Base-by-base conservation (phyloP, 495 filamentous ascomycete genomes). In the Penicillium turbatum region DNA sequence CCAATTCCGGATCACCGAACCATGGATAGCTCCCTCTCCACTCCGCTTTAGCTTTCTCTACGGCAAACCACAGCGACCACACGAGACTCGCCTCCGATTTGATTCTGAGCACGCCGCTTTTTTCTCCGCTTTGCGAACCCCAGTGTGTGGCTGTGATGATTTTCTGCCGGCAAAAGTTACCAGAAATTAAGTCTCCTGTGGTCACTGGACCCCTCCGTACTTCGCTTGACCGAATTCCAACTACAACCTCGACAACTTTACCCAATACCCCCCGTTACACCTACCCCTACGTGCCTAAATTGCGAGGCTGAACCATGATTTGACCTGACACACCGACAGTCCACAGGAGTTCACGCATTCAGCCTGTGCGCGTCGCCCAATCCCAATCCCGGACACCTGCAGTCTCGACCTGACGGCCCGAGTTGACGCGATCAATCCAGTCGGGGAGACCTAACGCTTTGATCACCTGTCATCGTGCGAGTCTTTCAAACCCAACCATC, bases 321-420 rank as follows among this genome's bases (percentile, higher is more conserved):
- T 12, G 15, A 30, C 27, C 10, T 44, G 9, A 30, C 15, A 44
- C 27, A 44, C 27, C 41, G 41, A 26, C 30, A 12, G 6, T 44
- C 15, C 15, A 17, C 15, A 44, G 13, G 11, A 1, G 3, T 17
- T 30, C 15, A 54, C 55, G 38, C 50, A 11, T 35, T 31, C 50
- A 53, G 55, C 67, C 65, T 65, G 64, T 70, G 62, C 69, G 60
- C 60, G 40, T 55, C 57, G 45, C 34, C 53, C 46, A 53, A 38
- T 54, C 48, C 51, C 52, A 31, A 51, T 54, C 51, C 35, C 44
- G 53, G 57, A 65, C 40, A 59, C 54, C 40, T 44, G 60, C 67
- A 65, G 65, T 59, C 43, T 58, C 60, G 41, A 63, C 60, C 63
- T 43, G 45, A 61, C 63, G 51, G 60, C 63, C 63, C 55, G 57